phyloP scores from a whole-genome alignment of 1,284 basidiomycete genomes.

The Sparassis latifolia region DNA sequence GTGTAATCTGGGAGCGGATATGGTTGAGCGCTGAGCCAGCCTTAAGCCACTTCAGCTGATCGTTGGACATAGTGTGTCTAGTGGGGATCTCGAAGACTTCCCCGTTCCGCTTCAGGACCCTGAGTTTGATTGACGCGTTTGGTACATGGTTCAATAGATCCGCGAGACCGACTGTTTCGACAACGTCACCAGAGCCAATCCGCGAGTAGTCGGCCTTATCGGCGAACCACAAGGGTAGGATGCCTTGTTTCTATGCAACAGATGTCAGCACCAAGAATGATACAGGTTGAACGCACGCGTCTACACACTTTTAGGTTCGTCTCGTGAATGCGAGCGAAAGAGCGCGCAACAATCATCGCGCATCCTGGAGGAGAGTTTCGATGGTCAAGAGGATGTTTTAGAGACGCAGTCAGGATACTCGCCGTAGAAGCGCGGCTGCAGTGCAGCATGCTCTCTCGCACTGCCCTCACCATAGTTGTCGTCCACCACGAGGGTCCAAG shows the following conservation, averaged over 20 bases:
- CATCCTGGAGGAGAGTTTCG: slow-evolving; percentile 46
- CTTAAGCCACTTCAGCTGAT: slow-evolving; percentile 84
- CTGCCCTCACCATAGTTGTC: slow-evolving; percentile 98
- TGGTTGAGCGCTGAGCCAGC: slow-evolving; percentile 86
- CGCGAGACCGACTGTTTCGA: slow-evolving; percentile 50
- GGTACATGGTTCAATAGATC: slow-evolving; percentile 52
- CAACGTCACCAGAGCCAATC: slow-evolving; percentile 74
- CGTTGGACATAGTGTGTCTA: slow-evolving; percentile 83
- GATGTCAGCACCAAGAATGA: neutral
- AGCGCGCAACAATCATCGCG: slow-evolving; percentile 79
- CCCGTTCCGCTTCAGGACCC: slow-evolving; percentile 66
- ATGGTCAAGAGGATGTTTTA: neutral
- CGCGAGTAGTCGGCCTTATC: slow-evolving; percentile 79
- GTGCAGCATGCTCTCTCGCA: slow-evolving; percentile 95
- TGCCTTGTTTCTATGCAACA: slow-evolving; percentile 78
- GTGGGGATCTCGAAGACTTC: slow-evolving; percentile 63
- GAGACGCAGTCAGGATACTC: slow-evolving; percentile 15
- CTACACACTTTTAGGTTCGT: slow-evolving; percentile 84
- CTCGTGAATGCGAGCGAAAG: slow-evolving; percentile 98
- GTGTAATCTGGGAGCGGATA: slow-evolving; percentile 52
- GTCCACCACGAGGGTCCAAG: slow-evolving; percentile 95
- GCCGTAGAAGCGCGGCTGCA: slow-evolving; percentile 96
- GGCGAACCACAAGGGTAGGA: slow-evolving; percentile 88
- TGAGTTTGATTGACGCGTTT: slow-evolving; percentile 51
- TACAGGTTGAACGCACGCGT: neutral